Conservation (phyloP, 257 asterid species). For the Knoxia roxburghii region DNA sequence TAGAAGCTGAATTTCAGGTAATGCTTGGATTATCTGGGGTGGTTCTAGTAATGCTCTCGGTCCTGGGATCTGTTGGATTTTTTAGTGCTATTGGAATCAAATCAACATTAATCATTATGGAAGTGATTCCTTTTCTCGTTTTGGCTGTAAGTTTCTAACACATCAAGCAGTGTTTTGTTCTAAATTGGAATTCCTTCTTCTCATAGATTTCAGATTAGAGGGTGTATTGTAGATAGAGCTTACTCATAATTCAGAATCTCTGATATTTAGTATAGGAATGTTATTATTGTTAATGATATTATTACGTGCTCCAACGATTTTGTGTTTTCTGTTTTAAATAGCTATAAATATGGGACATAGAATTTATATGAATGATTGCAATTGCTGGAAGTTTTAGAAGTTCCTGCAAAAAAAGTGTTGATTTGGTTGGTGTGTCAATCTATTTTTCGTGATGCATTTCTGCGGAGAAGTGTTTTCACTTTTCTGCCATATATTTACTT, state of each 20-base stretch:
- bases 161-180: conserved; percentile 12
- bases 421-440: background rate
- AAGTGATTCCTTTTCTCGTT: conserved; percentile 99
- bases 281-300: background rate
- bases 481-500: too few relatives aligned
- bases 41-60: conserved; percentile 91
- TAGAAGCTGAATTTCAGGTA: conserved; percentile 41
- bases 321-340: background rate
- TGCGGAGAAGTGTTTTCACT: too few relatives aligned
- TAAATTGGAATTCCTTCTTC: background rate
- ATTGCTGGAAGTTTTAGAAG: background rate
- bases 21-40: conserved; percentile 95
- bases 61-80: conserved; percentile 96
- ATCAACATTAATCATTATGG: conserved; percentile 96
- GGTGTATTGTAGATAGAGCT: too few relatives aligned
- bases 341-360: background rate
- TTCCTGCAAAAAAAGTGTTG: background rate
- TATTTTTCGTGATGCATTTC: background rate
- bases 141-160: conserved; percentile 68
- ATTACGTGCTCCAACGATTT: background rate
- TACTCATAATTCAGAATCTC: background rate
- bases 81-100: conserved; percentile 94
- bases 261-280: background rate
- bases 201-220: background rate
- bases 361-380: background rate